Conservation (phyloP, 257 asterid genomes). For the Haberlea rhodopensis region DNA sequence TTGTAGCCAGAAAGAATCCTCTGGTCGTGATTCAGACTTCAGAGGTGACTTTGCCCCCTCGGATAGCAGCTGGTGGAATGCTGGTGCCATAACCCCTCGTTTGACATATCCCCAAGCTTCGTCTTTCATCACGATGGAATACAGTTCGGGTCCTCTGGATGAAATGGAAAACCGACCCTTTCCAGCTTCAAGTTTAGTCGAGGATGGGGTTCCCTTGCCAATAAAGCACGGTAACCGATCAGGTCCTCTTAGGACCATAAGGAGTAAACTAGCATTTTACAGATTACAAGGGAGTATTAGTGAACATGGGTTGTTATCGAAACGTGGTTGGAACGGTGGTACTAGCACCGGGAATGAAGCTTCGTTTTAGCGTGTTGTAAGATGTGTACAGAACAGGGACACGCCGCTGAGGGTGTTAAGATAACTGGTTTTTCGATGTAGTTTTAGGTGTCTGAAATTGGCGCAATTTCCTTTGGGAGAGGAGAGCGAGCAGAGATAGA, state of each 20-base stretch:
- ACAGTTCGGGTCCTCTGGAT: constrained; percentile 85
- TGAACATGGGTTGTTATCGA: constrained; percentile 54
- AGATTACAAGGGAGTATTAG: constrained; percentile 78
- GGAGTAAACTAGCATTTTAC: constrained; percentile 66
- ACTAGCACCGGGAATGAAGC: constrained; percentile 40
- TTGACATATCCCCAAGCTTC: constrained; percentile 65
- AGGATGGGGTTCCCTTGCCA: constrained; percentile 47
- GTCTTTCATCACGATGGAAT: constrained; percentile 87
- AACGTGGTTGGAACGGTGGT: constrained; percentile 58
- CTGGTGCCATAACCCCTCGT: constrained; percentile 64
- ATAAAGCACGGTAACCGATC: constrained; percentile 70
- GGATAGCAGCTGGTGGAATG: constrained; percentile 98
- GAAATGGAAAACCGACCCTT: constrained; percentile 61
- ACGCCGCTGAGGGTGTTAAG: constrained; percentile 38
- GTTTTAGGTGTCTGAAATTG: constrained; percentile 40
- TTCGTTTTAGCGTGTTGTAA: constrained; percentile 53
- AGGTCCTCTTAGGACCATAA: constrained; percentile 69
- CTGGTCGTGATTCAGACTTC: constrained; percentile 76
- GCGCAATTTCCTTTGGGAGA: constrained; percentile 21
- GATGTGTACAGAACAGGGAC: constrained; percentile 62
- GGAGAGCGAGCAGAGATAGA: constrained; percentile 17
- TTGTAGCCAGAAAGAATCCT: constrained; percentile 70
- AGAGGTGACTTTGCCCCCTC: constrained; percentile 67
- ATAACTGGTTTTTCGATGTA: constrained; percentile 38
- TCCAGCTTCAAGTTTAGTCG: constrained; percentile 50